phyloP scores from a whole-genome alignment of 805 yeast genomes.

The Saccharomycopsis oosterbeekiorum region DNA sequence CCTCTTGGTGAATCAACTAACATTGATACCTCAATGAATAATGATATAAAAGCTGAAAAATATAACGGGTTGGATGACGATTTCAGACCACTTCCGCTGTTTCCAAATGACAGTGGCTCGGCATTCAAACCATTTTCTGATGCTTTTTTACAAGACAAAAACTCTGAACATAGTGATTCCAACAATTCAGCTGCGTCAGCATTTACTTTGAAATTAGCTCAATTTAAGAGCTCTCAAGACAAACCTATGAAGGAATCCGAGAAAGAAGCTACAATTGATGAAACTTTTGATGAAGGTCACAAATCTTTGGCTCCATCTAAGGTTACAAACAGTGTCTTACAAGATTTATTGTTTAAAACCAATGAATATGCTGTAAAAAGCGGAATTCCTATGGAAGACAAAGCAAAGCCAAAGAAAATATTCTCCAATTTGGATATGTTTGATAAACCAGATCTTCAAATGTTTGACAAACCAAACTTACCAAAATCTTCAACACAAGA shows the following conservation, averaged over 20 bases:
- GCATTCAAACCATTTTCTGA: constrained; percentile 17
- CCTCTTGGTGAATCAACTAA: constrained; percentile 18
- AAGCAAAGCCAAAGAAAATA: constrained; percentile 1
- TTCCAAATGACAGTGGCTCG: constrained; percentile 7
- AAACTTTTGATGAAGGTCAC: not conserved
- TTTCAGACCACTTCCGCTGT: constrained; percentile 1
- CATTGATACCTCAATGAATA: constrained; percentile 1
- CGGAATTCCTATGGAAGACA: constrained; percentile 2
- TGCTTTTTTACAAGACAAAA: constrained; percentile 6
- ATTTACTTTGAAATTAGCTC: constrained; percentile 16
- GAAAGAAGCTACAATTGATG: not conserved
- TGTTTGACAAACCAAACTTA: constrained; percentile 12
- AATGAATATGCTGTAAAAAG: constrained; percentile 15
- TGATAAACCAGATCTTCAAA: constrained; percentile 10
- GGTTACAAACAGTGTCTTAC: constrained; percentile 11
- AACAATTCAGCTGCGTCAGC: constrained; percentile 12
- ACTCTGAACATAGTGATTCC: not conserved
- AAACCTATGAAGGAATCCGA: not conserved
- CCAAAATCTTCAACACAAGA: constrained; percentile 18
- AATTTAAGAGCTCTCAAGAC: constrained; percentile 15
- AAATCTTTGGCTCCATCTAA: constrained; percentile 13
- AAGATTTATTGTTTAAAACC: constrained; percentile 10
- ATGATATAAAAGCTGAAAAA: constrained; percentile 1
- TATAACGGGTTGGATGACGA: not conserved
- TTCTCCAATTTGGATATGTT: constrained; percentile 9